These are phyloP conservation scores for Knoxdaviesia proteae DNA, from an alignment of 2,329 filamentous ascomycete species.

Conservation along the genomic window DNA sequence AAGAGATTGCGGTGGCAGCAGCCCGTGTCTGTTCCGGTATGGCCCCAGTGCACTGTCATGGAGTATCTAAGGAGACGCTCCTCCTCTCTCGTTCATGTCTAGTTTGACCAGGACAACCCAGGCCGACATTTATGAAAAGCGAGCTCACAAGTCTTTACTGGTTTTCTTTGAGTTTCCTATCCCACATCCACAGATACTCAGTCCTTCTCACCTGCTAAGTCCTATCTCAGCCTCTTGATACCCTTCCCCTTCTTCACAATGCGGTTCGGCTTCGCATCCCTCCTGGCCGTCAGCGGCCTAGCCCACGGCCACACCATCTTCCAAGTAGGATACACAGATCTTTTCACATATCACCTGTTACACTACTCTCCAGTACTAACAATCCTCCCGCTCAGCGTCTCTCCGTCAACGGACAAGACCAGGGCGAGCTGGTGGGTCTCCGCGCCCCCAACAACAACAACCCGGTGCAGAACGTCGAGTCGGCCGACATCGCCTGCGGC, in stretches of 20 bases:
- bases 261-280: background rate
- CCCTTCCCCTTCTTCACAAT: background rate
- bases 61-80: too few species aligned
- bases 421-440: conserved; percentile 27
- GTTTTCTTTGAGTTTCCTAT: too few species aligned
- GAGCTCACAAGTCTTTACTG: too few species aligned
- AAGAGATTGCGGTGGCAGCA: too few species aligned
- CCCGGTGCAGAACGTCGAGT: conserved; percentile 27
- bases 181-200: too few species aligned
- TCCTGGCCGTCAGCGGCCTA: conserved; percentile 8
- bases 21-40: too few species aligned
- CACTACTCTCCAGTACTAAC: background rate
- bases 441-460: conserved; percentile 29
- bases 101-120: too few species aligned
- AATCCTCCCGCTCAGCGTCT: conserved; percentile 9
- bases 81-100: too few species aligned
- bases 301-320: conserved; percentile 21
- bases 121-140: too few species aligned
- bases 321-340: conserved; percentile 9
- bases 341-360: background rate
- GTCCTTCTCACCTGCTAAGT: too few species aligned
- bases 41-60: too few species aligned
- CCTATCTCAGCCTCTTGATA: too few species aligned
- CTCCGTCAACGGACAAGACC: conserved; percentile 24
- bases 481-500: conserved; percentile 28